Percentiles rank a stretch among this genome's conserved stretches.
These are phyloP conservation scores for Eimeria tenella DNA, from an alignment of 169 alveolate species.

Conservation along the genomic window DNA sequence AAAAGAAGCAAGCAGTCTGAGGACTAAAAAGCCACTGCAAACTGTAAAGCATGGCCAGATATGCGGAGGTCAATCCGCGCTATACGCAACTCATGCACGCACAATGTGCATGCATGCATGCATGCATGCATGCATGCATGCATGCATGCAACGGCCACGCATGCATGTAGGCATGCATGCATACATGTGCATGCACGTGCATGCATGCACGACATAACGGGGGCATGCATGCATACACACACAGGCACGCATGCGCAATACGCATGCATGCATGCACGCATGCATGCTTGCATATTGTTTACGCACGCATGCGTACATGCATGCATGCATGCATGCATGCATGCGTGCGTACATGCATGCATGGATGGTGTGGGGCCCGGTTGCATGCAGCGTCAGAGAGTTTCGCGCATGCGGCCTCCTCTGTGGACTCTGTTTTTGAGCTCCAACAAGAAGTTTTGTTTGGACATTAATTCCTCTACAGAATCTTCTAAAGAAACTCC, in stretches of 20 bases:
- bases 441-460: constrained; percentile 2
- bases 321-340: not conserved
- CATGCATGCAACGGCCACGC: not conserved
- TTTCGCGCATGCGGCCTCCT: not conserved
- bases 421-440: not conserved
- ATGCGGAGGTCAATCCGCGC: too few relatives aligned
- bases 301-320: not conserved
- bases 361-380: not conserved
- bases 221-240: not conserved
- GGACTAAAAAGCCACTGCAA: too few relatives aligned
- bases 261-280: not conserved
- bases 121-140: not conserved
- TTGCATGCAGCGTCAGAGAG: not conserved
- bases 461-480: constrained; percentile 12
- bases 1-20: too few relatives aligned
- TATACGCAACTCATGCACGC: not conserved
- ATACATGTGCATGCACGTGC: too few relatives aligned
- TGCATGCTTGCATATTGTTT: not conserved
- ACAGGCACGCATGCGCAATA: not conserved
- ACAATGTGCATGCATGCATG: not conserved
- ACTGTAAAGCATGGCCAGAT: too few relatives aligned
- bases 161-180: too few relatives aligned
- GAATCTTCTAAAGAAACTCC: not conserved
- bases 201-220: too few relatives aligned
- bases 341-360: not conserved